Evolutionary conservation across 2,329 filamentous ascomycete species (phyloP).

Genomic region (Ceratocystis colombiana): DNA sequence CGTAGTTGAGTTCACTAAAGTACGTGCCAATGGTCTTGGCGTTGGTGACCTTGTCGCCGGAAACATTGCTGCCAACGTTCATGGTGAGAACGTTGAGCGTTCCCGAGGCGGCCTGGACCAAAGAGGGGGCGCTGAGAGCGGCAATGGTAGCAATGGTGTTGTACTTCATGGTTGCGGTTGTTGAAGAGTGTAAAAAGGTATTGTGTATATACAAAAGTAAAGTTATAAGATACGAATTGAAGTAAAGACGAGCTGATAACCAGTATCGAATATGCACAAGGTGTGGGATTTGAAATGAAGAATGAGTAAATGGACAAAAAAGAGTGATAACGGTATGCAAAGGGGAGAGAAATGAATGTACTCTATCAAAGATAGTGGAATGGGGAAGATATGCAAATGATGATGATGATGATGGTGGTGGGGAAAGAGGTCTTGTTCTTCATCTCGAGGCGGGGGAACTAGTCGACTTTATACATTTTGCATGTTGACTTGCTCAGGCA

Average conservation of each 20-base stretch:
- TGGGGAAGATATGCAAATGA: not conserved
- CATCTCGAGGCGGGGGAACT: not conserved
- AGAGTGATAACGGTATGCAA: too few relatives aligned
- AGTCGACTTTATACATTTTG: not conserved
- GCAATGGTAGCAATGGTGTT: conserved; percentile 15
- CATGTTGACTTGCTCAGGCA: too few relatives aligned
- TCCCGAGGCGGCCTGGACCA: conserved; percentile 27
- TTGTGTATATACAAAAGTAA: not conserved
- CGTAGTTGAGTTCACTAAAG: conserved; percentile 48
- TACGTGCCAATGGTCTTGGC: conserved; percentile 45
- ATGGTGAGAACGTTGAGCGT: conserved; percentile 45
- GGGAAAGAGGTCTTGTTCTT: too few relatives aligned
- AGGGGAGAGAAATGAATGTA: conserved; percentile 14
- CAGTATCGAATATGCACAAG: not conserved
- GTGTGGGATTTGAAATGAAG: not conserved
- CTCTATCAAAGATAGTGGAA: not conserved
- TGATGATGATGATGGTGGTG: not conserved
- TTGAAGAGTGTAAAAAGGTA: not conserved
- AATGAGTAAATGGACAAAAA: not conserved
- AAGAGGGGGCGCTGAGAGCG: conserved; percentile 20
- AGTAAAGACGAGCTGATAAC: not conserved
- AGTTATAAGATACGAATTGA: not conserved
- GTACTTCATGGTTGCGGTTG: conserved; percentile 23
- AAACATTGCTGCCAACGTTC: conserved; percentile 52
- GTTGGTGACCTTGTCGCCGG: conserved; percentile 52